Evolutionary conservation across 164 flowering plant genomes (phyloP).

Genomic region (Magnolia changhungtana): DNA sequence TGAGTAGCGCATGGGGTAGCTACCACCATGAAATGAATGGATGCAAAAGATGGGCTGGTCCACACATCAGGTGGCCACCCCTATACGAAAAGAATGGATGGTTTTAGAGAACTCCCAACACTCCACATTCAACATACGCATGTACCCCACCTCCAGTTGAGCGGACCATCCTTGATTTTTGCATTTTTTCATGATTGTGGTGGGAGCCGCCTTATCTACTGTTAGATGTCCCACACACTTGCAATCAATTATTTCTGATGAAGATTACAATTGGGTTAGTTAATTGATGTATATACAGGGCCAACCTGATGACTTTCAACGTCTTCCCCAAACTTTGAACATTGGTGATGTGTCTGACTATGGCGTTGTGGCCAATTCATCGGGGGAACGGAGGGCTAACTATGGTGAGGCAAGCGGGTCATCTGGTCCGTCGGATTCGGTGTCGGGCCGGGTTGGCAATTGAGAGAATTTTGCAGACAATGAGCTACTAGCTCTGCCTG

Average conservation of each 20-base stretch:
- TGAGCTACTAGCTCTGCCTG: neutral
- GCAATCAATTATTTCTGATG: neutral
- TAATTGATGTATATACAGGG: slow-evolving; percentile 13
- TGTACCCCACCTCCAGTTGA: too few relatives aligned
- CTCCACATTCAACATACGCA: too few relatives aligned
- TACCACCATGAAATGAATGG: too few relatives aligned
- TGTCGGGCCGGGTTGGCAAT: neutral
- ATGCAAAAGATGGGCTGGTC: too few relatives aligned
- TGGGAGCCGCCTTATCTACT: too few relatives aligned
- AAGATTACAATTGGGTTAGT: neutral
- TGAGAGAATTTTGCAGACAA: neutral
- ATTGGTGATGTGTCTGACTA: slow-evolving; percentile 39
- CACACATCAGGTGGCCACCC: too few relatives aligned
- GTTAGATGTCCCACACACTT: too few relatives aligned
- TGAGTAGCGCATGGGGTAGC: too few relatives aligned
- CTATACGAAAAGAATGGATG: too few relatives aligned
- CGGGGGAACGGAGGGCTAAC: slow-evolving; percentile 26
- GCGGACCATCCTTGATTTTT: neutral
- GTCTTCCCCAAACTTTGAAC: slow-evolving; percentile 45
- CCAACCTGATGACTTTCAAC: slow-evolving; percentile 22
- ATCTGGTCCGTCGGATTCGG: slow-evolving; percentile 16
- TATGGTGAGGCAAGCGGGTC: slow-evolving; percentile 29
- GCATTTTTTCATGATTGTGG: neutral
- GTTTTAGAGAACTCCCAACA: too few relatives aligned
- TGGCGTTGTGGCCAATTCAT: slow-evolving; percentile 17